phyloP scores from a whole-genome alignment of 2,329 filamentous ascomycete genomes.

The Scytalidium sp. region DNA sequence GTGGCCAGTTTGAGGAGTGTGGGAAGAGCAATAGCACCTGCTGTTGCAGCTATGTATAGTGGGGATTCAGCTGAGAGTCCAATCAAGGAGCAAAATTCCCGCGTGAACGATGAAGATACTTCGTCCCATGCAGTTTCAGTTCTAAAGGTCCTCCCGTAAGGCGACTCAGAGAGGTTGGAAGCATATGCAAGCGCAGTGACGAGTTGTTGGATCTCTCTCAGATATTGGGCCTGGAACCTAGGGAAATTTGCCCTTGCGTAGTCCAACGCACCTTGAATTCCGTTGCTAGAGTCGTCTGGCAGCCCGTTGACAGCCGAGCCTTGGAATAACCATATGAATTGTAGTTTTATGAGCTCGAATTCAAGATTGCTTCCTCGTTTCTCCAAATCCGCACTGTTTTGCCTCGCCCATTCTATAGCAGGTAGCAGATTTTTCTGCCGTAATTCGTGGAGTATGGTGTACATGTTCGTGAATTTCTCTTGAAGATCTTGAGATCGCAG shows the following conservation, averaged over 20 bases:
- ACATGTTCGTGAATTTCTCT: slow-evolving; percentile 83
- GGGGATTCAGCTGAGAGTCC: slow-evolving; percentile 89
- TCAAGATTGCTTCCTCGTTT: slow-evolving; percentile 86
- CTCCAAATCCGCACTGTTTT: slow-evolving; percentile 70
- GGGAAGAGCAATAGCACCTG: slow-evolving; percentile 87
- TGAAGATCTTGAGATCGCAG: slow-evolving; percentile 69
- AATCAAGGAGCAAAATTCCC: slow-evolving; percentile 90
- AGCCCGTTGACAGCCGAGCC: slow-evolving; percentile 53
- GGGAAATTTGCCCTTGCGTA: slow-evolving; percentile 77
- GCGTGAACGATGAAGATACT: slow-evolving; percentile 81
- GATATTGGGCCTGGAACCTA: slow-evolving; percentile 71
- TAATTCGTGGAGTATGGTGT: slow-evolving; percentile 78
- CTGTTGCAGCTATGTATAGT: slow-evolving; percentile 88
- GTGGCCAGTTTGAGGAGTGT: slow-evolving; percentile 83
- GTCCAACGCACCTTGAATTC: slow-evolving; percentile 61
- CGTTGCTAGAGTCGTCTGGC: slow-evolving; percentile 51
- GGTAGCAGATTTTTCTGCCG: slow-evolving; percentile 72
- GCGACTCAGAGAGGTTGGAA: slow-evolving; percentile 70
- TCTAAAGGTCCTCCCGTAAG: slow-evolving; percentile 77
- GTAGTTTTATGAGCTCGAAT: slow-evolving; percentile 87
- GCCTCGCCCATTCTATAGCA: slow-evolving; percentile 82
- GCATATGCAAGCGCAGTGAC: slow-evolving; percentile 77
- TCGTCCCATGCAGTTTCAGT: slow-evolving; percentile 76
- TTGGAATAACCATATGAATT: slow-evolving; percentile 86
- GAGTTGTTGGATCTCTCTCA: slow-evolving; percentile 77